Percentiles rank a stretch among this genome's conserved stretches.
Conservation (phyloP, 2,329 filamentous ascomycete species). For the Cladophialophora carrionii region DNA sequence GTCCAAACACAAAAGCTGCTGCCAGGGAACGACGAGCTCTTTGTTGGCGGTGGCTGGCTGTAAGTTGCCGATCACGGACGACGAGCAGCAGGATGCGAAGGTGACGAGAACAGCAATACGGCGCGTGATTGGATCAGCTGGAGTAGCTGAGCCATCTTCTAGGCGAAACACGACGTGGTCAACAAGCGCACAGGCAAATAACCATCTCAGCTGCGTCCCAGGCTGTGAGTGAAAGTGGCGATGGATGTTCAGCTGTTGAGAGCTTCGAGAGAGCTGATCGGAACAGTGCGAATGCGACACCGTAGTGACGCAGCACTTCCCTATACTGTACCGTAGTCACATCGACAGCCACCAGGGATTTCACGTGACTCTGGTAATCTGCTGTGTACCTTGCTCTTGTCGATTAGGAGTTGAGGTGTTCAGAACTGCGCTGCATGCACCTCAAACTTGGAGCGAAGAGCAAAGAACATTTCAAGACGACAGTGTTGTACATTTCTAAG, state of each 20-base stretch:
- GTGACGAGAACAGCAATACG: neutral
- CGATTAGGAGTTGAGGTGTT: no score
- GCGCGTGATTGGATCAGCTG: neutral
- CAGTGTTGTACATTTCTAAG: neutral
- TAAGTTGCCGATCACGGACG: neutral
- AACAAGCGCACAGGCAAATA: neutral
- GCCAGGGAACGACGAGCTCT: neutral
- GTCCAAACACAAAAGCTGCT: neutral
- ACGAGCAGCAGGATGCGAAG: no score
- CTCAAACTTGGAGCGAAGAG: neutral
- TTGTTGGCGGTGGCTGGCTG: neutral
- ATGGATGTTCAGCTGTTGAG: neutral
- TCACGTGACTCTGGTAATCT: neutral
- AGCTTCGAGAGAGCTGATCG: neutral
- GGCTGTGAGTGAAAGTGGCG: no score
- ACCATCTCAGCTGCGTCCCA: neutral
- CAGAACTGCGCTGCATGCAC: no score
- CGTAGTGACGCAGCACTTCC: neutral
- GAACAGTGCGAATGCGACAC: neutral
- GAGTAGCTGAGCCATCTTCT: neutral
- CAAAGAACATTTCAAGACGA: neutral
- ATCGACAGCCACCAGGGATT: neutral
- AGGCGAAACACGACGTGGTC: neutral
- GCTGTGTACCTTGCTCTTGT: no score
- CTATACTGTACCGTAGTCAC: neutral